Base-by-base conservation (phyloP, 257 asterid species). In the Solanum etuberosum region DNA sequence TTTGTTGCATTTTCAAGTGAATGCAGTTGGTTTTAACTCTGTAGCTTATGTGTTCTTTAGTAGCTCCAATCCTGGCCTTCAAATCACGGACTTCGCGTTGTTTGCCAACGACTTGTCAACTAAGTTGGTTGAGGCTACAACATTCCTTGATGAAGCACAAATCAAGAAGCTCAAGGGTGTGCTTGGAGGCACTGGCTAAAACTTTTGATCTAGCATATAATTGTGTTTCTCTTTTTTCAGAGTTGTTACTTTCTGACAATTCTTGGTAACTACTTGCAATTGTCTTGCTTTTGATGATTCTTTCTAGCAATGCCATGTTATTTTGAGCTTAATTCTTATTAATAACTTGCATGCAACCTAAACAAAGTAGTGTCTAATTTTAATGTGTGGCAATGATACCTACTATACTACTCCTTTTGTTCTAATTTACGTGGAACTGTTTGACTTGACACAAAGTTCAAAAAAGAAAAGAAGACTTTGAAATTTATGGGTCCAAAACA, bases 141-240 rank as follows among this genome's bases (percentile, higher is more conserved):
- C 95, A 0, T 96, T 96, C 88, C 88, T 96, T 77, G 97, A 94
- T 84, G 86, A 89, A 40, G 93, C 93, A 29, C 95, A 92, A 91
- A 91, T 96, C 83, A 95, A 96, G 95, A 95, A 96, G 92, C 97
- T 96, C 59, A 95, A 96, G 91, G 97, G 92, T 9, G 93, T 92
- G 38, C 98, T 96, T 82, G 98, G 98, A 1, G 98, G 98, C 87
- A 95, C 91, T 15, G 93, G 92, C 59, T 96, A 83, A 84, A 21
- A 73, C 31, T 35, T 67, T 65, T 65, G 31, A 68, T 5, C 38
- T 14, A 68, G 12, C 18, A 5, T 68, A 21, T 20, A 27, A 29
- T 29, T 51, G 38, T 68, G 48, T 73, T 72, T 73, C 29, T 20
- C 43, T 73, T 20, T 72, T 20, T 20, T 32, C 18, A 5, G 18